A percentile compares a stretch with the other conserved stretches of the same genome.
Conservation (phyloP, 495 filamentous ascomycete species). For the Talaromyces nanjingensis region DNA sequence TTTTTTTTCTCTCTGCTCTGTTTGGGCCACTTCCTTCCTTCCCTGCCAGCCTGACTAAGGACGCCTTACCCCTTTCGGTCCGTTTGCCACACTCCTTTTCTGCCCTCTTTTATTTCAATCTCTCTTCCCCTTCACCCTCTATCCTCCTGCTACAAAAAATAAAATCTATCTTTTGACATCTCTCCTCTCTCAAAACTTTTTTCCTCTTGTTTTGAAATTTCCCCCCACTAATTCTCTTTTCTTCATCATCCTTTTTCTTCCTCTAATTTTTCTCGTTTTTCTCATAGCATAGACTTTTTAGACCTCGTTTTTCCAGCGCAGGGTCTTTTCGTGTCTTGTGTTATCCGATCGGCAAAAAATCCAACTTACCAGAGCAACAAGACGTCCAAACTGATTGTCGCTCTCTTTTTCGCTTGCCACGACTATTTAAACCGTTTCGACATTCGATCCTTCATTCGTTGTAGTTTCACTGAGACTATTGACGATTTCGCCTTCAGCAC, state of each 20-base stretch:
- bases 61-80: conserved; percentile 12
- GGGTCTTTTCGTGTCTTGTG: conserved; percentile 7
- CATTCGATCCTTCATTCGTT: neutral
- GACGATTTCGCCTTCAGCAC: neutral
- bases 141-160: neutral
- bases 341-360: neutral
- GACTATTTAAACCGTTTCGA: neutral
- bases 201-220: conserved; percentile 14
- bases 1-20: neutral
- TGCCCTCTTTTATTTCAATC: conserved; percentile 23
- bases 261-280: conserved; percentile 15
- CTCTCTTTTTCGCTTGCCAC: neutral
- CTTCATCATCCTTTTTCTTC: conserved; percentile 20
- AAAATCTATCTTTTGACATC: conserved; percentile 5
- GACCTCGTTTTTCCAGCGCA: conserved; percentile 10
- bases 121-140: conserved; percentile 23
- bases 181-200: conserved; percentile 17
- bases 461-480: neutral
- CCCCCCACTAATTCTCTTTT: conserved; percentile 16
- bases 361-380: neutral
- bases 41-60: neutral
- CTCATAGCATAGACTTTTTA: conserved; percentile 12
- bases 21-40: neutral
- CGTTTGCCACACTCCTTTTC: conserved; percentile 25
- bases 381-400: neutral